Conservation (phyloP, 768 basidiomycete genomes). For the Peribolospora kevripleyi region DNA sequence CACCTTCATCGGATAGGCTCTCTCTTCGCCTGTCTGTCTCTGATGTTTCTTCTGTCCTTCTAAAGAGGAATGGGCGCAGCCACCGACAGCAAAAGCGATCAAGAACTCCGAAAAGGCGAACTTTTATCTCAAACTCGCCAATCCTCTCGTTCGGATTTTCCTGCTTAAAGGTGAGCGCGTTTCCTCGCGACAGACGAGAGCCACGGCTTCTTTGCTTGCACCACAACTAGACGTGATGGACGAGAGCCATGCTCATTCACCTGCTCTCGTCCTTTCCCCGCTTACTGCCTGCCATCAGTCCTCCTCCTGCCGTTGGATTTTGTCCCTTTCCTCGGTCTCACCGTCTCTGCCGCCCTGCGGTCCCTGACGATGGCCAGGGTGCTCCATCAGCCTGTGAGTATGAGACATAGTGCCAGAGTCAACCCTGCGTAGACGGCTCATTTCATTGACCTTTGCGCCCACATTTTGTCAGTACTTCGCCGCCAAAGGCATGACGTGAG, state of each 20-base stretch:
- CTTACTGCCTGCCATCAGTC: conserved; percentile 3
- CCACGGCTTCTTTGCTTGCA: neutral
- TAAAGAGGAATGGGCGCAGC: conserved; percentile 12
- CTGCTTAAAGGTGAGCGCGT: conserved; percentile 9
- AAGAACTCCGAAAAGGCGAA: conserved; percentile 7
- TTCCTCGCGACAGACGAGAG: no score
- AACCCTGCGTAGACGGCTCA: no score
- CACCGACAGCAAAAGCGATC: conserved; percentile 11
- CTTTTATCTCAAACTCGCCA: conserved; percentile 7
- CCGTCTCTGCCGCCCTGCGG: conserved; percentile 11
- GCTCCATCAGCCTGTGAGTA: conserved; percentile 17
- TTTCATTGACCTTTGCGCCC: neutral
- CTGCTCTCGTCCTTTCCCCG: neutral
- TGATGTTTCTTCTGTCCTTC: no score
- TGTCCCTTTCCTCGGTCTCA: conserved; percentile 9
- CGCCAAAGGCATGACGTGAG: conserved; percentile 22
- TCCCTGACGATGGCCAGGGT: conserved; percentile 18
- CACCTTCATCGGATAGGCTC: no score
- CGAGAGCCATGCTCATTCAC: neutral
- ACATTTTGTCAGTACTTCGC: conserved; percentile 16
- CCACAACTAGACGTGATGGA: neutral
- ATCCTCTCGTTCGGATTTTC: conserved; percentile 6
- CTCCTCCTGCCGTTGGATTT: conserved; percentile 13
- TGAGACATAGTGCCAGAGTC: no score
- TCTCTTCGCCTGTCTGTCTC: no score